These are phyloP conservation scores for Thermochaetoides dissita DNA, from an alignment of 2,329 filamentous ascomycete genomes.

Conservation along the genomic window DNA sequence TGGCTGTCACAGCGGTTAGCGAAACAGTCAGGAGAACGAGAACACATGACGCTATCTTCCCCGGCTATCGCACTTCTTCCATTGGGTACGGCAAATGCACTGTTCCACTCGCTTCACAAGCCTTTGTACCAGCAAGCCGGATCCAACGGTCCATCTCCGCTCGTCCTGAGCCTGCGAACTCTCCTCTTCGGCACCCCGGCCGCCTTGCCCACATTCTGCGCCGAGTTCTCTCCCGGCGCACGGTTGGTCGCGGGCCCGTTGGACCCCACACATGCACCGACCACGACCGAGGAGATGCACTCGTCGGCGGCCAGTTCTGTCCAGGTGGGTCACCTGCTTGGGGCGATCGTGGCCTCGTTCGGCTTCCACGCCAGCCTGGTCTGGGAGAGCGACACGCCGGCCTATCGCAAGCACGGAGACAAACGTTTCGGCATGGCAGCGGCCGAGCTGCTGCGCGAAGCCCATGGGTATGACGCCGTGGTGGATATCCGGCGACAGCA, in stretches of 20 bases:
- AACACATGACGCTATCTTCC: conserved; percentile 3
- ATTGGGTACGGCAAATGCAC: conserved; percentile 51
- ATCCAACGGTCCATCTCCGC: conserved; percentile 22
- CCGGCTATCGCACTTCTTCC: conserved; percentile 42
- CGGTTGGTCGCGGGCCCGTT: conserved; percentile 27
- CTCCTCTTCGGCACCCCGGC: conserved; percentile 43
- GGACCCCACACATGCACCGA: no score
- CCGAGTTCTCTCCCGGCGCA: conserved; percentile 45
- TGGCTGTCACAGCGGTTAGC: no score
- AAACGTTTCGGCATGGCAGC: conserved; percentile 79
- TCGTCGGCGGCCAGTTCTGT: no score
- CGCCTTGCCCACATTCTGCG: conserved; percentile 48
- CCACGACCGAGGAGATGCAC: no score
- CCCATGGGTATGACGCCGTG: conserved; percentile 34
- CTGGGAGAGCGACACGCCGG: conserved; percentile 75
- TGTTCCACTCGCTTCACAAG: conserved; percentile 49
- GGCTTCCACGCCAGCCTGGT: conserved; percentile 81
- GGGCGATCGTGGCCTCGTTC: conserved; percentile 78
- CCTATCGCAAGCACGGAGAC: conserved; percentile 62
- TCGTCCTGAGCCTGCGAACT: conserved; percentile 39
- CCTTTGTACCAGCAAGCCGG: conserved; percentile 31
- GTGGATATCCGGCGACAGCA: conserved; percentile 22
- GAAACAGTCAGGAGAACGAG: conserved; percentile 6
- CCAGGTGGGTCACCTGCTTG: conserved; percentile 38
- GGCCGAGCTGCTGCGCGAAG: conserved; percentile 49